phyloP scores from a whole-genome alignment of 176 grass and related monocot genomes.

The Zoysia pacifica region DNA sequence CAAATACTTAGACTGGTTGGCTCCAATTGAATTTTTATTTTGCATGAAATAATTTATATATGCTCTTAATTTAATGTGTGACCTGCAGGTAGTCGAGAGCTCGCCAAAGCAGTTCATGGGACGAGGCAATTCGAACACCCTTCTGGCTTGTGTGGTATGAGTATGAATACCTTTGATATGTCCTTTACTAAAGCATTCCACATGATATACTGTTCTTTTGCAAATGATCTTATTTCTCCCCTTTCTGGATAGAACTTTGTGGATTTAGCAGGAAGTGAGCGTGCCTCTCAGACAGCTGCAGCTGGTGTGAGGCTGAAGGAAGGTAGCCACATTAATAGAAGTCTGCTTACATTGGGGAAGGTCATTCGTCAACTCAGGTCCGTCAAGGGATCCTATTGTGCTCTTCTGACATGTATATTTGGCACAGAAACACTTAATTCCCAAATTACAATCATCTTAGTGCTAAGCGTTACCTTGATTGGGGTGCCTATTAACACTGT shows the following conservation, averaged over 20 bases:
- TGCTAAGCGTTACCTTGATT: not conserved
- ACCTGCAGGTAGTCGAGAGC: constrained; percentile 71
- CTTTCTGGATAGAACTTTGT: constrained; percentile 72
- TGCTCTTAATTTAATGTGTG: constrained; percentile 28
- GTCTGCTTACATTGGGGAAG: constrained; percentile 85
- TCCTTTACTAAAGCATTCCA: not conserved
- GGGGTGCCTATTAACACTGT: not conserved
- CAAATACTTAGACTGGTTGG: constrained; percentile 94
- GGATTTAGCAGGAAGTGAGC: constrained; percentile 94
- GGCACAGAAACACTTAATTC: not conserved
- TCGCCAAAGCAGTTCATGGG: constrained; percentile 54
- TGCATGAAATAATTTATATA: not conserved
- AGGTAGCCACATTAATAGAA: constrained; percentile 93
- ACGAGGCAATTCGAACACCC: constrained; percentile 63
- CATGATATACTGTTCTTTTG: not conserved
- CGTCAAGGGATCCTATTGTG: not conserved
- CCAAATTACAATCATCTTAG: not conserved
- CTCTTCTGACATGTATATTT: constrained; percentile 14
- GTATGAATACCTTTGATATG: constrained; percentile 34
- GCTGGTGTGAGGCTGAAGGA: constrained; percentile 81
- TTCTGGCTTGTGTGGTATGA: constrained; percentile 77
- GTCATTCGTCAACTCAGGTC: constrained; percentile 97
- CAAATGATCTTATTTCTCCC: constrained; percentile 1
- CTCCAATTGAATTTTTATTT: not conserved
- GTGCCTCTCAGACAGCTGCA: constrained; percentile 71